A percentile compares a stretch with the other conserved stretches of the same genome.
Conservation (phyloP, 495 filamentous ascomycete genomes). For the Friedmanniomyces simplex region DNA sequence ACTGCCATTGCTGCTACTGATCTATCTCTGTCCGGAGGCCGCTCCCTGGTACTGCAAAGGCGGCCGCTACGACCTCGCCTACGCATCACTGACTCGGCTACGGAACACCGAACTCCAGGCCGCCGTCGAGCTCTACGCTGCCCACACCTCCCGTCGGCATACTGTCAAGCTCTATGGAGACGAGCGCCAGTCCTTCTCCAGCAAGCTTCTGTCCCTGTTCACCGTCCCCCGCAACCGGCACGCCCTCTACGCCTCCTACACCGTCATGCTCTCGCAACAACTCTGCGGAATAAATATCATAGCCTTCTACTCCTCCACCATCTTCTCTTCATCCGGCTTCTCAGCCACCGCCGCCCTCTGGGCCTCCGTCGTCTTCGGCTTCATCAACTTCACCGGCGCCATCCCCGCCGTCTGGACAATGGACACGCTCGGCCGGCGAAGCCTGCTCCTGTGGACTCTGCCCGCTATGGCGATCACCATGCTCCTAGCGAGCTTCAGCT, state of each 20-base stretch:
- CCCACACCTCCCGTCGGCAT: background rate
- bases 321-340: slow-evolving; percentile 17
- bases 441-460: slow-evolving; percentile 16
- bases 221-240: slow-evolving; percentile 9
- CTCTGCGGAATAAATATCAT: slow-evolving; percentile 25
- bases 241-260: slow-evolving; percentile 11
- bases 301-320: slow-evolving; percentile 20
- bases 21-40: slow-evolving; percentile 23
- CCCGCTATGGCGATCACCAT: slow-evolving; percentile 15
- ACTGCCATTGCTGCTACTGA: slow-evolving; percentile 18
- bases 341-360: slow-evolving; percentile 7
- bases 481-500: slow-evolving; percentile 8
- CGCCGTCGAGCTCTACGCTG: slow-evolving; percentile 17
- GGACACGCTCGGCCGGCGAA: slow-evolving; percentile 19
- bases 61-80: slow-evolving; percentile 9
- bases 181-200: background rate
- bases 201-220: background rate
- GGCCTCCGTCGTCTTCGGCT: slow-evolving; percentile 18
- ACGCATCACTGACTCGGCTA: slow-evolving; percentile 4
- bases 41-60: slow-evolving; percentile 12
- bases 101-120: slow-evolving; percentile 21
- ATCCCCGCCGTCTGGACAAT: slow-evolving; percentile 21
- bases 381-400: slow-evolving; percentile 19
- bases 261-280: slow-evolving; percentile 16
- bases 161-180: slow-evolving; percentile 1